These are phyloP conservation scores for Caloboletus inedulis DNA, from an alignment of 1,284 basidiomycete genomes.

Conservation along the genomic window DNA sequence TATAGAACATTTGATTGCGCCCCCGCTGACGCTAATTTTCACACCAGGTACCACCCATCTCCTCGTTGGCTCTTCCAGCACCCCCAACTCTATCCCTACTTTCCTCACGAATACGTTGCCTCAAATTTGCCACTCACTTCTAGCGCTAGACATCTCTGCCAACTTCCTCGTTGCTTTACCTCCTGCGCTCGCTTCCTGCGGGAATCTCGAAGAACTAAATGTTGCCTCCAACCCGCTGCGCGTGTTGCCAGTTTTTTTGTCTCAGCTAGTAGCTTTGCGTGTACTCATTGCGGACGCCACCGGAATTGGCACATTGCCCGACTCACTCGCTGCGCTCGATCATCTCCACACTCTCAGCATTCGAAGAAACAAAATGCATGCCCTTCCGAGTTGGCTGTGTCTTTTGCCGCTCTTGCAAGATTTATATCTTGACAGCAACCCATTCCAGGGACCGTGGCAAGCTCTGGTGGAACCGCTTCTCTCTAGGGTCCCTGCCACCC, in stretches of 20 bases:
- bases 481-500: slow-evolving; percentile 56
- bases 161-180: slow-evolving; percentile 85
- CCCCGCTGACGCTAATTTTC: slow-evolving; percentile 6
- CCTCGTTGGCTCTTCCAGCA: slow-evolving; percentile 72
- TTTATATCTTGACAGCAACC: slow-evolving; percentile 89
- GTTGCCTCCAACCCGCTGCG: slow-evolving; percentile 87
- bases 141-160: slow-evolving; percentile 87
- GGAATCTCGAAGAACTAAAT: slow-evolving; percentile 89
- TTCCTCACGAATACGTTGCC: slow-evolving; percentile 71
- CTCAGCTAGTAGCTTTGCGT: slow-evolving; percentile 72
- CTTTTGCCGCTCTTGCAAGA: slow-evolving; percentile 80
- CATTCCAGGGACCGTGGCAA: slow-evolving; percentile 90
- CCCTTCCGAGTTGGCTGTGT: slow-evolving; percentile 93
- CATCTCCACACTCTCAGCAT: slow-evolving; percentile 85
- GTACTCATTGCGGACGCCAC: slow-evolving; percentile 90
- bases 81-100: slow-evolving; percentile 70
- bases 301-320: slow-evolving; percentile 72
- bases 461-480: slow-evolving; percentile 81
- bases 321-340: slow-evolving; percentile 63
- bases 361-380: slow-evolving; percentile 82
- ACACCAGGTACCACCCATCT: slow-evolving; percentile 82
- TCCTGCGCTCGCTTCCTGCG: slow-evolving; percentile 72
- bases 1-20: neutral
- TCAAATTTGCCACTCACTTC: slow-evolving; percentile 69
- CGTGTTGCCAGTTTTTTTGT: slow-evolving; percentile 79